Evolutionary conservation across 2,329 filamentous ascomycete genomes (phyloP), one percentile per base, ranked within the genome.

Genomic region (Colletotrichum aenigma): DNA sequence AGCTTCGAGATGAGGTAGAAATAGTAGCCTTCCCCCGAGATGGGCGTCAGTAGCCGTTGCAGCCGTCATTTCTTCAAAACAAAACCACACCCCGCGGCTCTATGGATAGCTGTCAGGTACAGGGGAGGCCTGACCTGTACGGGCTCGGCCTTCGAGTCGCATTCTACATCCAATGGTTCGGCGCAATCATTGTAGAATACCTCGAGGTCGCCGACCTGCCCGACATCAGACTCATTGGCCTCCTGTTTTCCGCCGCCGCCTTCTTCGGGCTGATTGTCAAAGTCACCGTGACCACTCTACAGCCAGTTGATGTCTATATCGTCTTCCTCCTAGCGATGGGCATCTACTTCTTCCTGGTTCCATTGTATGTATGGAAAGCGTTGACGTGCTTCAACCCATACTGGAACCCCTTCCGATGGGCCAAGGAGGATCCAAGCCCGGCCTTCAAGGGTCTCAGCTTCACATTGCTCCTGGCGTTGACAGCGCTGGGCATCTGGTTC

Each of bases 161-260:
- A 12, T 83, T 85, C 70, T 85, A 85, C 71, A 67, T 82, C 26
- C 83, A 85, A 74, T 86, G 84, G 84, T 79, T 84, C 52, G 81
- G 80, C 10, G 79, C 80, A 28, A 76, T 83, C 16, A n/a, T 82
- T 2, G 78, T 83, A 15, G 80, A 84, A 67, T 82, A 81, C 66
- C 70, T 83, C 32, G 81, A 82, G 48, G 80, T 81, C 48, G 65
- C 79, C 6, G 76, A 81, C 26, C 77, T 83, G 2, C 52, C 79
- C 8, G 80, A 81, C 61, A 75, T 85, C 24, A 83, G 83, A 4
- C 78, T 83, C 18, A 71, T 85, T 18, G 79, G 84, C n/a, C 74
- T 84, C 8, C 79, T 83, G 36, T 79, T 83, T 8, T 83, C 84
- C 7, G 79, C 73, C 6, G 72, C 78, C 6, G 64, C 74, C 58